phyloP scores from a whole-genome alignment of 495 filamentous ascomycete genomes.

The Cairneyella variabilis region DNA sequence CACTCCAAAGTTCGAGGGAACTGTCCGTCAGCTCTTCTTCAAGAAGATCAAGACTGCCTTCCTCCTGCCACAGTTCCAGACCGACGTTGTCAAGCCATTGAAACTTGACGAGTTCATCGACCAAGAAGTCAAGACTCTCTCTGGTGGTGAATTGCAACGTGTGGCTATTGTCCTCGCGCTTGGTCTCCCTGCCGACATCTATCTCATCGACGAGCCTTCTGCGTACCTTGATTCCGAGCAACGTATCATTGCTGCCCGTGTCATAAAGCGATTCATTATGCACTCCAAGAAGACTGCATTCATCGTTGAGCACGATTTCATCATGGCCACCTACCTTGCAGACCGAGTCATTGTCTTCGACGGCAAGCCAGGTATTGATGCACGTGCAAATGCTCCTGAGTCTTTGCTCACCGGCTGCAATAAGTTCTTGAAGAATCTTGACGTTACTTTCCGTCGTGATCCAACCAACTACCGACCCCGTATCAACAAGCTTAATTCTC shows the following conservation, averaged over 20 bases:
- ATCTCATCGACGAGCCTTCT: constrained; percentile 93
- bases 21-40: constrained; percentile 91
- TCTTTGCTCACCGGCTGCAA: constrained; percentile 95
- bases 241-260: constrained; percentile 92
- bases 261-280: constrained; percentile 99
- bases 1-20: constrained; percentile 93
- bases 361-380: constrained; percentile 82
- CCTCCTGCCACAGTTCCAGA: constrained; percentile 96
- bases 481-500: constrained; percentile 96
- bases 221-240: constrained; percentile 98
- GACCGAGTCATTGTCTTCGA: constrained; percentile 99
- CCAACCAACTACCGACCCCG: constrained; percentile 92
- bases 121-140: constrained; percentile 97
- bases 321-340: constrained; percentile 96
- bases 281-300: constrained; percentile 99
- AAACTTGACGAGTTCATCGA: constrained; percentile 99
- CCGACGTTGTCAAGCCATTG: constrained; percentile 97
- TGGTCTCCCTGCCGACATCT: constrained; percentile 95
- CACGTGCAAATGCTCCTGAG: constrained; percentile 85
- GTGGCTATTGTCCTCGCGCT: constrained; percentile 96
- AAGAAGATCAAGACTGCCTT: constrained; percentile 98
- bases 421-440: constrained; percentile 87
- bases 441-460: constrained; percentile 97
- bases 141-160: constrained; percentile 97
- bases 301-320: constrained; percentile 99